These are phyloP conservation scores for Phytophthora chlamydospora DNA, from an alignment of 352 stramenopile genomes.

Conservation along the genomic window DNA sequence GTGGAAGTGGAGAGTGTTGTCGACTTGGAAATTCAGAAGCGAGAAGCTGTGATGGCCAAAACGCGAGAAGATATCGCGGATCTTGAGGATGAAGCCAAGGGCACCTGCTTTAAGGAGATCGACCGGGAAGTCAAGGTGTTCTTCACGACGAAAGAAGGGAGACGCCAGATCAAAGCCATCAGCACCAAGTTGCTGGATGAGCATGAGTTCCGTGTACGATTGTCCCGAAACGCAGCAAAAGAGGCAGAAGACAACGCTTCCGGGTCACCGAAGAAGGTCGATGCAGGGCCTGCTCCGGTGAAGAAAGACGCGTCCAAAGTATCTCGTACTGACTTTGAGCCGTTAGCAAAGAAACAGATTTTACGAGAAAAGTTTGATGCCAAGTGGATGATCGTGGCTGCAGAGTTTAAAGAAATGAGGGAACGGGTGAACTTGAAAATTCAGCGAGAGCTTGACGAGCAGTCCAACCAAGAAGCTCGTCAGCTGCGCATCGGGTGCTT, in stretches of 20 bases:
- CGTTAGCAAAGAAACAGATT: conserved; percentile 82
- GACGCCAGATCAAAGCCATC: conserved; percentile 57
- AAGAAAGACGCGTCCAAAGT: conserved; percentile 76
- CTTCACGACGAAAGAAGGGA: conserved; percentile 81
- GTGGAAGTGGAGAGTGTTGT: conserved; percentile 78
- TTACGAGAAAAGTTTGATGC: conserved; percentile 75
- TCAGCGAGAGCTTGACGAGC: conserved; percentile 68
- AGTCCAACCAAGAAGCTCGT: conserved; percentile 53
- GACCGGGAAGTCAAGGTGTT: conserved; percentile 65
- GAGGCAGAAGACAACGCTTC: background rate
- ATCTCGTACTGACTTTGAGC: conserved; percentile 74
- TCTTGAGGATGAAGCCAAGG: conserved; percentile 78
- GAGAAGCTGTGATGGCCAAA: conserved; percentile 70
- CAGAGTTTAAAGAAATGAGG: conserved; percentile 79
- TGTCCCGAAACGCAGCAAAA: conserved; percentile 51
- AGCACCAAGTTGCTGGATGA: conserved; percentile 83
- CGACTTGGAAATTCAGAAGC: conserved; percentile 67
- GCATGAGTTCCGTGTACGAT: conserved; percentile 78
- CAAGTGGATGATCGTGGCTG: conserved; percentile 51
- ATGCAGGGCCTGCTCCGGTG: background rate
- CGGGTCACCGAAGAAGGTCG: conserved; percentile 10
- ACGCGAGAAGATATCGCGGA: conserved; percentile 78
- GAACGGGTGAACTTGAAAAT: conserved; percentile 77
- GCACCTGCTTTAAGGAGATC: conserved; percentile 73
- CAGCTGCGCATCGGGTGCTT: conserved; percentile 81